Base-by-base conservation (phyloP, 164 flowering plant species). In the Echeveria elegans region DNA sequence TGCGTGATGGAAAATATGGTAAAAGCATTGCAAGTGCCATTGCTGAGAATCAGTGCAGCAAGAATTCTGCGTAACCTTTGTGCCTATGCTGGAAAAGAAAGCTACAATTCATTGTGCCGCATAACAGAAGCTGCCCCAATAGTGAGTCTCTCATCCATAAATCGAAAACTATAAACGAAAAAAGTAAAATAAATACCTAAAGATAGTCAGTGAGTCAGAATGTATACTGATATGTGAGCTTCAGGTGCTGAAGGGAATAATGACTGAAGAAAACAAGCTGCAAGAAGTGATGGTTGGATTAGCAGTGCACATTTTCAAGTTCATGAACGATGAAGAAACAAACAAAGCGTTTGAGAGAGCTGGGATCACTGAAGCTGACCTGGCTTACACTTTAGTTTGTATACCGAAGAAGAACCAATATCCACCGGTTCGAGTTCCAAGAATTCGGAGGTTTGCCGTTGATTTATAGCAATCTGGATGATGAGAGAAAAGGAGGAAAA, bases 221-320 rank as follows among this genome's bases (percentile, higher is more conserved):
- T n/a, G 16, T 21, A 21, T 30, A 31, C 65, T 18, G 24, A 62
- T 62, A 1, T 18, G 3, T 18, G 8, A 24, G 19, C 29, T 34
- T 2, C 88, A 94, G 99, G 87, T 87, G 29, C 81, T 94, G 5
- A 80, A 76, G 76, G 85, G 81, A 61, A 81, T 86, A 28, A 77
- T 83, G 79, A 79, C 78, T 32, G 86, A 82, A 73, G 90, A 88
- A 59, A 70, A 76, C 76, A 91, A 86, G 67, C 69, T 82, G 28
- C 95, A 83, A 60, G 99, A 94, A 82, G 96, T 87, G 19, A 88
- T 88, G 88, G 68, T 89, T 21, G 97, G 99, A 60, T 77, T 91
- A 64, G 92, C 87, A 30, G 83, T 92, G 60, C 82, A 80, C 43
- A 73, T 82, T 29, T 85, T 94, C 80, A 87, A 73, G 66, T 82